Base-by-base conservation (phyloP, 352 stramenopile species). In the Phytophthora hybrid region DNA sequence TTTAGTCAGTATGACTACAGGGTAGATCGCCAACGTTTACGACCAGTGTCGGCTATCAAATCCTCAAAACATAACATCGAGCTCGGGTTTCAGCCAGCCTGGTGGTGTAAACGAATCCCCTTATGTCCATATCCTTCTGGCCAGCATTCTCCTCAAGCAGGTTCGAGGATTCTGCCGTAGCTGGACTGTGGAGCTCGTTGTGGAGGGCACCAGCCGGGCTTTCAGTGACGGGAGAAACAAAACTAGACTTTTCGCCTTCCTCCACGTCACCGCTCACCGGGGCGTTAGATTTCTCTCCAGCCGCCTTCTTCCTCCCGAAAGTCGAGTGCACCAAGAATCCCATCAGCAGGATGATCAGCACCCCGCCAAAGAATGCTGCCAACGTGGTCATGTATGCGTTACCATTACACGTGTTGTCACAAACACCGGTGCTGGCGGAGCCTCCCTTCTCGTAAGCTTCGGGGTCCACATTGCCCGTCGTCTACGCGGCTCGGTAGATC, bases 371-470 rank as follows among this genome's bases (percentile, higher is more conserved):
- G 73, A 93, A 92, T 18, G 19, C 85, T 8, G 84, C 74, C 49
- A 92, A 66, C 49, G 37, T 44, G 11, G 37, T 44, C 37, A 44
- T 81, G 79, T 85, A 93, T 19, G 86, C 75, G 60, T 92, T 78
- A 34, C 86, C 86, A 18, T 78, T 79, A 71, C 86, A 93, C 0
- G 59, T 80, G 52, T 90, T 81, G 71, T 92, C 84, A 44, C 86
- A 93, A 8, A 87, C 74, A 51, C 82, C 82, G 9, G 73, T 67
- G 32, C 60, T 57, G 0, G 71, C 58, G 0, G 82, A 65, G n/a
- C 78, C 79, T 56, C 85, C 85, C 46, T 87, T 77, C 52, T 93
- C 85, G 69, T 91, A 91, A 6, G 85, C 85, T 57, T 93, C 86
- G 0, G 84, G 80, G 62, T 93, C 84, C 0, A 76, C 74, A 2